Conservation (phyloP, 176 grass and related monocot species). For the Aegilops sharonensis region DNA sequence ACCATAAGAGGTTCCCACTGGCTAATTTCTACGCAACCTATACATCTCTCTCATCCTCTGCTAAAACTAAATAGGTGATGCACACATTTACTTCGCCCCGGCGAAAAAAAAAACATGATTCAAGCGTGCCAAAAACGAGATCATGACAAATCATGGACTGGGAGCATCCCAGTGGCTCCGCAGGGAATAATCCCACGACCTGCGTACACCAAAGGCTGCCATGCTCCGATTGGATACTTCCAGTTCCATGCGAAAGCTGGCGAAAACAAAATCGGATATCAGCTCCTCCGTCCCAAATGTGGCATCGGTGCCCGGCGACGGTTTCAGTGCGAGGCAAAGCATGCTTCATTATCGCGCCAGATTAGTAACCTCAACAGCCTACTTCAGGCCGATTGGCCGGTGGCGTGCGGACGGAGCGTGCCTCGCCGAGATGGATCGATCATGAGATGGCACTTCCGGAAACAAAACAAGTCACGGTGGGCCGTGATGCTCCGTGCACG, state of each 20-base stretch:
- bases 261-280: neutral
- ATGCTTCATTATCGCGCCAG: neutral
- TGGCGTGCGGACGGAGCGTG: neutral
- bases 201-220: neutral
- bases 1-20: neutral
- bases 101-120: neutral
- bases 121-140: constrained; percentile 7
- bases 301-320: neutral
- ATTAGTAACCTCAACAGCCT: neutral
- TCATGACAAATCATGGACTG: constrained; percentile 27
- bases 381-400: neutral
- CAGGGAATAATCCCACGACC: neutral
- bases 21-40: no score
- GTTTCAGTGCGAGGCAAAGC: neutral
- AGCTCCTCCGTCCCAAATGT: neutral
- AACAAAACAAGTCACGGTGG: neutral
- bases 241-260: neutral
- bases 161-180: neutral
- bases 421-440: constrained; percentile 18
- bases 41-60: neutral
- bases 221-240: neutral
- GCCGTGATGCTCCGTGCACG: neutral
- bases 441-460: neutral
- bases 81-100: neutral
- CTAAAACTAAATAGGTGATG: neutral